Percentiles rank a stretch among this genome's conserved stretches.
Conservation (phyloP, 2,329 filamentous ascomycete species). For the Cladosporium sp. region DNA sequence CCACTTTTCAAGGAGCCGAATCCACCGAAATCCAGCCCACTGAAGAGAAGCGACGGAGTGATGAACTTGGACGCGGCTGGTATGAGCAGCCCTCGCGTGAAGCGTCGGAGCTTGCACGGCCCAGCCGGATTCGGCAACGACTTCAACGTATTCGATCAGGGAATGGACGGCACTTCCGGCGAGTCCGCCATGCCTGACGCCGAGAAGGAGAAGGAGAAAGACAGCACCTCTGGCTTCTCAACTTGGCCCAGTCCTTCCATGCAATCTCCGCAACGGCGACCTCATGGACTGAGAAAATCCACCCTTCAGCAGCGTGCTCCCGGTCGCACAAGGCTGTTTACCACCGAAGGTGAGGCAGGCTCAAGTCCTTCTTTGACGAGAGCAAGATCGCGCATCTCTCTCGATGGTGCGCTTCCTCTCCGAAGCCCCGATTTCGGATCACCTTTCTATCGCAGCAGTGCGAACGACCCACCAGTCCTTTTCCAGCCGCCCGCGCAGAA, state of each 20-base stretch:
- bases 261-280: conserved; percentile 28
- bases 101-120: conserved; percentile 74
- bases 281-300: conserved; percentile 61
- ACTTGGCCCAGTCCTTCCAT: conserved; percentile 7
- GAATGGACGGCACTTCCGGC: conserved; percentile 24
- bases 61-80: conserved; percentile 79
- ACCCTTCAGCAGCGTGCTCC: conserved; percentile 74
- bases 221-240: conserved; percentile 29
- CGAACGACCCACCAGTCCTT: conserved; percentile 56
- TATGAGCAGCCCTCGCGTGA: conserved; percentile 74
- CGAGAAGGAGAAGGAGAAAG: conserved; percentile 25
- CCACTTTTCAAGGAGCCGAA: conserved; percentile 41
- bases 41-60: conserved; percentile 85
- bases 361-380: conserved; percentile 25
- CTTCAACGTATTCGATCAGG: conserved; percentile 72
- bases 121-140: conserved; percentile 56
- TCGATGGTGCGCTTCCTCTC: conserved; percentile 70
- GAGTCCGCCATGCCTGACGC: conserved; percentile 19
- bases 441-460: conserved; percentile 47
- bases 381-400: conserved; percentile 60
- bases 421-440: conserved; percentile 61
- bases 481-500: conserved; percentile 28
- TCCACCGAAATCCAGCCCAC: conserved; percentile 65
- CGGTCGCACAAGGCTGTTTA: conserved; percentile 33
- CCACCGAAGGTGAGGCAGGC: conserved; percentile 24